Percentiles rank a stretch among this genome's conserved stretches.
phyloP scores from a whole-genome alignment of 2,329 filamentous ascomycete species.

The Alternaria gaisen region DNA sequence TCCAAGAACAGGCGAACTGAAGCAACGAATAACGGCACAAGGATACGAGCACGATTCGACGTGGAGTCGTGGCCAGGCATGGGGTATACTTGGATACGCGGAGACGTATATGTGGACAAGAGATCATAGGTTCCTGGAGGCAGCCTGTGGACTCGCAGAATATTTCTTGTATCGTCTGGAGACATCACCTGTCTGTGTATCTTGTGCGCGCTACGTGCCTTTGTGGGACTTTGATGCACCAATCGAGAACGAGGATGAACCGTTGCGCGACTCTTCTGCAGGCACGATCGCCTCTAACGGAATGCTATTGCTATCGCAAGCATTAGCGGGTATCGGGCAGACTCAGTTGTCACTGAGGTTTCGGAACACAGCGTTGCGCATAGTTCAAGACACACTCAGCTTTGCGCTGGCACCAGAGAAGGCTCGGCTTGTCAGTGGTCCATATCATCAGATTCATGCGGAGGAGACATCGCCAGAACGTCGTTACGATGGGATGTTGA shows the following conservation, averaged over 20 bases:
- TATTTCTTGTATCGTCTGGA: conserved; percentile 56
- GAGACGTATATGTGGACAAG: conserved; percentile 55
- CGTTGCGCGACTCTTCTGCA: conserved; percentile 54
- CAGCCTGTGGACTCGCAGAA: conserved; percentile 54
- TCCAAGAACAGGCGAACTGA: conserved; percentile 45
- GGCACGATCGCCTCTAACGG: conserved; percentile 53
- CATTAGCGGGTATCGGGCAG: conserved; percentile 44
- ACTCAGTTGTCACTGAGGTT: conserved; percentile 33
- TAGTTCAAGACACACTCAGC: conserved; percentile 30
- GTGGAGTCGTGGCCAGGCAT: conserved; percentile 58
- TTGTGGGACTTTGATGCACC: conserved; percentile 62
- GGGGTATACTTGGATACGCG: conserved; percentile 56
- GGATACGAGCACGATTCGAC: conserved; percentile 53
- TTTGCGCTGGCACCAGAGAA: conserved; percentile 38
- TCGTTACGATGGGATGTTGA: conserved; percentile 54
- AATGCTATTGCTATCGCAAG: conserved; percentile 36
- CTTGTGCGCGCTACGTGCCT: conserved; percentile 44
- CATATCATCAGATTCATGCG: conserved; percentile 21
- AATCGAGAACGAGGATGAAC: conserved; percentile 25
- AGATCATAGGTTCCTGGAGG: conserved; percentile 51
- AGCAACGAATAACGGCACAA: conserved; percentile 55
- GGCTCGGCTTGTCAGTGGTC: conserved; percentile 24
- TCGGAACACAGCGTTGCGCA: conserved; percentile 24
- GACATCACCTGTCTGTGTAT: conserved; percentile 19
- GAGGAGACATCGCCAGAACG: conserved; percentile 31